Evolutionary conservation across 257 asterid species (phyloP), one percentile per base, ranked within the genome.

Genomic region (Solanum medicagineum): DNA sequence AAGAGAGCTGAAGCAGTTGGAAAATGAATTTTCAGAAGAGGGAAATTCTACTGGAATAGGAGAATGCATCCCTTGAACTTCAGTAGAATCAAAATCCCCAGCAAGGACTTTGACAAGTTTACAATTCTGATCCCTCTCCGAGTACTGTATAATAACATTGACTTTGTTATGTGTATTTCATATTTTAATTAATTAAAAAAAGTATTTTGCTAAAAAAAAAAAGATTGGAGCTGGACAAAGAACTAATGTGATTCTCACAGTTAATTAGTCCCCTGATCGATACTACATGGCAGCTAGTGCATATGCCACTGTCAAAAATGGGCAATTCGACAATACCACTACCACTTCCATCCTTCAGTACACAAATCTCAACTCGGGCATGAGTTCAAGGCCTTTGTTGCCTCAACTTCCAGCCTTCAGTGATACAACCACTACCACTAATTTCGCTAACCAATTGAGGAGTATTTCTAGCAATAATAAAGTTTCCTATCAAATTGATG

Each of bases 1-100:
- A 63, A 74, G 77, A 60, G 87, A 85, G 84, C 42, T 85, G 63
- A 85, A 74, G 74, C 87, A 85, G 45, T 51, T 73, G 42, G 84
- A 85, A 20, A 85, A 77, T 26, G 88, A 81, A 79, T 47, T 84
- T 94, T 90, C 97, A 93, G 89, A 94, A 94, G 89, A 94, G 97
- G 94, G 91, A 93, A 88, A 86, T 91, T 86, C 93, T 86, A 86
- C 93, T 94, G 91, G 99, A 95, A 88, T 96, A 92, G 83, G 99
- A 95, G 88, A 93, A 95, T 86, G 92, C 94, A 56, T 90, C 87
- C 89, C 97, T 95, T 80, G 36, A 32, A 32, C 36, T 32, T 32
- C 1, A 32, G 36, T 32, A 32, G 36, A 32, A 32, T 3, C 36
- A 32, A 32, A 32, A 32, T 32, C 36, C 36, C 36, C 36, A 32